A percentile compares a stretch with the other conserved stretches of the same genome.
These are phyloP conservation scores for Apophysomyces trapeziformis DNA, from an alignment of 371 early-diverging fungal genomes.

Conservation along the genomic window DNA sequence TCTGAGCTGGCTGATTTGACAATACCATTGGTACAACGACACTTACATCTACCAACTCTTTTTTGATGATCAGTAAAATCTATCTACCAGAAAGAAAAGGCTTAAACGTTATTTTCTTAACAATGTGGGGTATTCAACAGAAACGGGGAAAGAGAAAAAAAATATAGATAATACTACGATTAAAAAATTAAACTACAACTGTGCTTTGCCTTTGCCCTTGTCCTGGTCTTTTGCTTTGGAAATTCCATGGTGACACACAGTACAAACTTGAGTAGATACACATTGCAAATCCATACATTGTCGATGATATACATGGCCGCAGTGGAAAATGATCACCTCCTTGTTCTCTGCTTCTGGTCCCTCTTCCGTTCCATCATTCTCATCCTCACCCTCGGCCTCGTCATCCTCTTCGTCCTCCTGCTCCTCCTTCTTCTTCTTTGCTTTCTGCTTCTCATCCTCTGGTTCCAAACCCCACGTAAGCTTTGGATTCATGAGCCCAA, in stretches of 20 bases:
- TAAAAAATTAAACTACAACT: background rate
- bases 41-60: background rate
- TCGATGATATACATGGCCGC: conserved; percentile 66
- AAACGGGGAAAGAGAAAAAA: no score
- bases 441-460: background rate
- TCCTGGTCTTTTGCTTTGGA: conserved; percentile 10
- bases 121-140: no score
- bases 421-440: background rate
- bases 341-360: conserved; percentile 15
- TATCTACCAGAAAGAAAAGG: no score
- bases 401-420: conserved; percentile 11
- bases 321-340: conserved; percentile 57
- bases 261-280: conserved; percentile 27
- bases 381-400: background rate
- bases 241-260: conserved; percentile 31
- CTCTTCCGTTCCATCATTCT: no score
- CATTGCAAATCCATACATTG: conserved; percentile 54
- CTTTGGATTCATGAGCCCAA: conserved; percentile 38
- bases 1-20: conserved; percentile 4
- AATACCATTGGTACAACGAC: background rate
- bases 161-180: background rate
- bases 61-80: background rate
- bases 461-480: conserved; percentile 39
- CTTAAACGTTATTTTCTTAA: no score
- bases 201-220: conserved; percentile 15